Percentiles rank a stretch among this genome's conserved stretches.
These are phyloP conservation scores for Phialophora chinensis DNA, from an alignment of 2,329 filamentous ascomycete genomes.

Conservation along the genomic window DNA sequence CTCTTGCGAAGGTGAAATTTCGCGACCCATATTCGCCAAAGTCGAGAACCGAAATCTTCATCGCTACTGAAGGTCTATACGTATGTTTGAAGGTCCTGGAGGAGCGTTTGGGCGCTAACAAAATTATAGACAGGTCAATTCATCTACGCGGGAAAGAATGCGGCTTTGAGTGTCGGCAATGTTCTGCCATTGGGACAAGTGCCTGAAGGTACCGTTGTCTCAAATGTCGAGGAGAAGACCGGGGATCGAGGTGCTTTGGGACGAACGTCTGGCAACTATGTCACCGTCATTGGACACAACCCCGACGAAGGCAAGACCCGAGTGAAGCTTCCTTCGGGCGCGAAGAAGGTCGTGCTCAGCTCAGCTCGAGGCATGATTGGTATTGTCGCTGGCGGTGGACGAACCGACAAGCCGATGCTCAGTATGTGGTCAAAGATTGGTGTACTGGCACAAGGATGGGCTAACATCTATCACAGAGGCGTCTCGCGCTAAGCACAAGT, in stretches of 20 bases:
- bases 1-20: constrained; percentile 95
- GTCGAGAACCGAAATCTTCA: constrained; percentile 98
- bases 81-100: background rate
- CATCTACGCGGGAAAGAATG: constrained; percentile 99
- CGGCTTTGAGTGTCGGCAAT: constrained; percentile 95
- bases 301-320: constrained; percentile 99
- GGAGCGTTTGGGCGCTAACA: background rate
- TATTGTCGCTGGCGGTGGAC: constrained; percentile 98
- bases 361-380: constrained; percentile 96
- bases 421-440: constrained; percentile 59
- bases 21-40: constrained; percentile 98
- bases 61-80: constrained; percentile 95
- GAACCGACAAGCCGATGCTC: constrained; percentile 99
- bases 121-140: constrained; percentile 73
- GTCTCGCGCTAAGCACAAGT: constrained; percentile 99
- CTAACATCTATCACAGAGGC: constrained; percentile 74
- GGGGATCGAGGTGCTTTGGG: constrained; percentile 96
- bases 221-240: constrained; percentile 98
- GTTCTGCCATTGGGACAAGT: constrained; percentile 91
- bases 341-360: constrained; percentile 98
- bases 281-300: constrained; percentile 97
- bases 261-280: constrained; percentile 98
- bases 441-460: constrained; percentile 4
- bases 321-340: constrained; percentile 97
- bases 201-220: constrained; percentile 98